Conservation (phyloP, 108 stramenopile genomes). For the Asterionellopsis glacialis region DNA sequence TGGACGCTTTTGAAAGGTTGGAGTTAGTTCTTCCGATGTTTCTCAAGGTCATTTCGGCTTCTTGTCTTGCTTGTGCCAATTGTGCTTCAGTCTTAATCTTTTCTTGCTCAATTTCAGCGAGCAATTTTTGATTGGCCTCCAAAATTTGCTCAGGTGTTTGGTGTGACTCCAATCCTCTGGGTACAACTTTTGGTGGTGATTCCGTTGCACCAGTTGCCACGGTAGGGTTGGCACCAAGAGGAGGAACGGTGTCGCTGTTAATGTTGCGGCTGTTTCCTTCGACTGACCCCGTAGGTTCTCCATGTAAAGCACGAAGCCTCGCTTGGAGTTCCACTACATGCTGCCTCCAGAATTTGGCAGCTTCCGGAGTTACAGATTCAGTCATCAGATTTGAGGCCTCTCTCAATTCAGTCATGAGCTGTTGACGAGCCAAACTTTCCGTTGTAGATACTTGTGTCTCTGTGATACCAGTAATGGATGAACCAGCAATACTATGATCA, state of each 20-base stretch:
- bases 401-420: conserved; percentile 64
- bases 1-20: too few relatives aligned
- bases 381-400: conserved; percentile 68
- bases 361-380: conserved; percentile 66
- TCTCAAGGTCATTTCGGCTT: background rate
- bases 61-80: background rate
- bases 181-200: background rate
- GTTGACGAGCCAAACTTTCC: conserved; percentile 52
- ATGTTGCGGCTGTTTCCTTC: too few relatives aligned
- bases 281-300: conserved; percentile 4
- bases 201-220: too few relatives aligned
- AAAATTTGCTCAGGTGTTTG: background rate
- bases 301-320: conserved; percentile 32
- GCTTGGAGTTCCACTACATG: conserved; percentile 68
- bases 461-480: background rate
- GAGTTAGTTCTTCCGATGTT: background rate
- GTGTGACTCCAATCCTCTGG: background rate
- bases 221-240: background rate
- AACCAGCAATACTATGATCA: conserved; percentile 2
- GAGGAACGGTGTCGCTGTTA: background rate
- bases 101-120: background rate
- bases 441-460: conserved; percentile 8
- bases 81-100: background rate
- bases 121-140: background rate
- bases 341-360: conserved; percentile 65